These are phyloP conservation scores for Elaeis guineensis DNA, from an alignment of 176 grass and related monocot species.

Conservation along the genomic window DNA sequence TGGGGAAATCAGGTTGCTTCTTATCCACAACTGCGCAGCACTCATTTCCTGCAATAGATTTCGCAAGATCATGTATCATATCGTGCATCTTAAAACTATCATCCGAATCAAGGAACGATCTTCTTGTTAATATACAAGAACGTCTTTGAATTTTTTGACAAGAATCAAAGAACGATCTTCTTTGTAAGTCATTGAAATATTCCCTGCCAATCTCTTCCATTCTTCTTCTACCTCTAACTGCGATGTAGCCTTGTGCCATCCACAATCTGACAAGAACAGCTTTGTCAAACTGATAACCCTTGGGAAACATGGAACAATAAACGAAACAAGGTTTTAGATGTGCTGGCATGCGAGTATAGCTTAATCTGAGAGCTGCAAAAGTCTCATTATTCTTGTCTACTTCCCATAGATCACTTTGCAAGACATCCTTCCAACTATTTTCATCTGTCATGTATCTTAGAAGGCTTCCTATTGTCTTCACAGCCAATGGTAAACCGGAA, in stretches of 20 bases:
- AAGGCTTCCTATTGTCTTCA: slow-evolving; percentile 27
- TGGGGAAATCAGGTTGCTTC: background rate
- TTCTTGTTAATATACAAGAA: too few relatives aligned
- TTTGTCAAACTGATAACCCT: slow-evolving; percentile 21
- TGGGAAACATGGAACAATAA: slow-evolving; percentile 29
- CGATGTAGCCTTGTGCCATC: slow-evolving; percentile 39
- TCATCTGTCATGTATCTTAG: slow-evolving; percentile 13
- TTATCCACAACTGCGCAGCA: background rate
- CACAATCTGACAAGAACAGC: slow-evolving; percentile 32
- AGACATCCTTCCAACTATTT: slow-evolving; percentile 26
- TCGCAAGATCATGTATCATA: slow-evolving; percentile 35
- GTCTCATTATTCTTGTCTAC: slow-evolving; percentile 10
- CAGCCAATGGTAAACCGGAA: slow-evolving; percentile 30
- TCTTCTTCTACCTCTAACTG: background rate
- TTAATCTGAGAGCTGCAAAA: slow-evolving; percentile 35
- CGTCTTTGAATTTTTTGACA: too few relatives aligned
- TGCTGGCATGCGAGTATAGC: slow-evolving; percentile 25
- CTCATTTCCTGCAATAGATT: slow-evolving; percentile 15
- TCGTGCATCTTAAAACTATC: slow-evolving; percentile 29
- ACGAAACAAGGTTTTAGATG: slow-evolving; percentile 36
- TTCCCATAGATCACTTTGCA: slow-evolving; percentile 43
- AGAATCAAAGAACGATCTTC: slow-evolving; percentile 25
- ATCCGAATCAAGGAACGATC: too few relatives aligned
- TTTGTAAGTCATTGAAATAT: slow-evolving; percentile 29
- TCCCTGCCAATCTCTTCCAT: slow-evolving; percentile 13